Percentiles rank a stretch among this genome's conserved stretches.
Evolutionary conservation across 176 grass and related monocot genomes (phyloP).

Genomic region (Sorghum bicolor): DNA sequence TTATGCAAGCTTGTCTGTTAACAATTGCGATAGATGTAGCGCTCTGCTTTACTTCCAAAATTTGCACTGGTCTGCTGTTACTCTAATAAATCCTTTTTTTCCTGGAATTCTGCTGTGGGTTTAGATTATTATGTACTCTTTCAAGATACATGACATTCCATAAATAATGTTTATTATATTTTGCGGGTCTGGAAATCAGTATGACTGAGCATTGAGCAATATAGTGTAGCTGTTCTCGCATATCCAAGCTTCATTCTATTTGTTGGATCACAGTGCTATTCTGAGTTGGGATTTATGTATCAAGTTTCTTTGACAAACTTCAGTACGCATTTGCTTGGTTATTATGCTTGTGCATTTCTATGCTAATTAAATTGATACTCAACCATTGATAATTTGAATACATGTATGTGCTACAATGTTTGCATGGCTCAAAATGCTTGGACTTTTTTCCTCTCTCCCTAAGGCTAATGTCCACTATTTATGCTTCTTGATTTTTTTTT

Average conservation of each 20-base stretch:
- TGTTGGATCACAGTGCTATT: not conserved
- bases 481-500: constrained; percentile 9
- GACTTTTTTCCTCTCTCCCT: not conserved
- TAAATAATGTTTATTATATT: not conserved
- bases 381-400: constrained; percentile 4
- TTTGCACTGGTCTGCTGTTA: constrained; percentile 10
- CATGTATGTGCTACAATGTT: not conserved
- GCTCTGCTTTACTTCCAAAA: not conserved
- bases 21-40: not conserved
- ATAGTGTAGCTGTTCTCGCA: not conserved
- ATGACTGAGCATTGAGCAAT: not conserved
- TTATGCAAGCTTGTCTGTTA: not conserved
- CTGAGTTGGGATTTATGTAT: not conserved
- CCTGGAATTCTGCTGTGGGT: constrained; percentile 9
- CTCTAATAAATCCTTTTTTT: constrained; percentile 13
- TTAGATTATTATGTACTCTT: not conserved
- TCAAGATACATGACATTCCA: not conserved
- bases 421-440: constrained; percentile 8
- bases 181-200: not conserved
- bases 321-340: not conserved
- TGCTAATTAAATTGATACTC: constrained; percentile 24
- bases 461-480: constrained; percentile 12
- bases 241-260: constrained; percentile 3
- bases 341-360: not conserved
- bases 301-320: constrained; percentile 8